Evolutionary conservation across 331 rosid species (phyloP), one percentile per base, ranked within the genome.

Genomic region (Pyracantha coccinea): DNA sequence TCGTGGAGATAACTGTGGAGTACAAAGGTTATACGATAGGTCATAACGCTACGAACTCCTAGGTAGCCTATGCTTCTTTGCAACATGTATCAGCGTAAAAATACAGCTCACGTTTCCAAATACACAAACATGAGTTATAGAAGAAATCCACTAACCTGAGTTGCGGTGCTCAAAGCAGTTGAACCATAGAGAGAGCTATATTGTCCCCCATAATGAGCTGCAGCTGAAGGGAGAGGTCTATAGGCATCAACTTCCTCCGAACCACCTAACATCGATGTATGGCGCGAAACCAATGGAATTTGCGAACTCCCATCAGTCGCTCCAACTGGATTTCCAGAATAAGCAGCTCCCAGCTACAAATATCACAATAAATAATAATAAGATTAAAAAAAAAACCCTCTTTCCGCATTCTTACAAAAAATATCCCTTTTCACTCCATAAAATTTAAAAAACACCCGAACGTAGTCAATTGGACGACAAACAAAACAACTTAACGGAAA

Each of bases 181-280:
- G 97, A 88, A 6, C 98, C 93, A 71, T 95, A 95, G 44, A 92
- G 89, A 50, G 97, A 90, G 74, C 96, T 86, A 83, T 95, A 95
- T 62, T 92, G 97, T 10, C 98, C 97, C 73, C 98, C 99, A 74
- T 92, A 95, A 73, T 95, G 97, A 4, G 87, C 57, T 8, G 87
- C 82, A 67, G 89, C 71, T 11, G 97, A 85, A 75, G 90, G 67
- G 82, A 89, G 96, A 73, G 90, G 59, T 77, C 97, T 81, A 64
- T 90, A 95, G 79, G 79, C 89, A 60, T 89, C 97, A 45, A 85
- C 90, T 50, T 95, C 99, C 81, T 90, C 93, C 16, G 92, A 84
- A 59, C 79, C 80, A 64, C 90, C 93, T 83, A 95, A 79, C 73
- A 92, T 86, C 24, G 93, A 77, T 12, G 97, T 81, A 85, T 95